Evolutionary conservation across 495 filamentous ascomycete genomes (phyloP).

Genomic region (Aspergillus coremiiformis): DNA sequence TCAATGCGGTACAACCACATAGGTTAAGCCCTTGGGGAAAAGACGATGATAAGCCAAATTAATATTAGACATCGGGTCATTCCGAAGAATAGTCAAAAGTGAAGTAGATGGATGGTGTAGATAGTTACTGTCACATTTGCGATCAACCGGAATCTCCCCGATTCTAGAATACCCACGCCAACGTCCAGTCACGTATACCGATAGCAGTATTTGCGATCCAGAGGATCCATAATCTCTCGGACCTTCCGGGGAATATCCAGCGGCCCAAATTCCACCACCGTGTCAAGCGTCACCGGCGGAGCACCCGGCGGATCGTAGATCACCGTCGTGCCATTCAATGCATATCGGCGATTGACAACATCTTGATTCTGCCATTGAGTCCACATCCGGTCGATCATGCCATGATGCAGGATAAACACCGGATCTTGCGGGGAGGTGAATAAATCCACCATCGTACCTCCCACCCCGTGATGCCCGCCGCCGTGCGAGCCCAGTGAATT

Average conservation of each 20-base stretch:
- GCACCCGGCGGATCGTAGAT: constrained; percentile 20
- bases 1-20: too few species aligned
- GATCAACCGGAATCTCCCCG: too few species aligned
- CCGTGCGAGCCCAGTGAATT: constrained; percentile 20
- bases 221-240: constrained; percentile 23
- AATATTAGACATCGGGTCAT: too few species aligned
- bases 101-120: too few species aligned
- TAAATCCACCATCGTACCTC: constrained; percentile 21
- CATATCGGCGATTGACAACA: constrained; percentile 7
- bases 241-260: constrained; percentile 17
- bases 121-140: too few species aligned
- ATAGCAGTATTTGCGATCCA: constrained; percentile 17
- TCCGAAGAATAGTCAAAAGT: too few species aligned
- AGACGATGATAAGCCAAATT: too few species aligned
- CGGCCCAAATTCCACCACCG: constrained; percentile 23
- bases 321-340: constrained; percentile 23
- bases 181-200: background rate
- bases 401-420: constrained; percentile 52
- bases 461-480: constrained; percentile 24
- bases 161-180: too few species aligned
- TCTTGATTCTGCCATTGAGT: constrained; percentile 44
- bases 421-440: constrained; percentile 40
- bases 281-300: constrained; percentile 18
- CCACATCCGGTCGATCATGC: constrained; percentile 51
- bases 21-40: too few species aligned